These are phyloP conservation scores for Aspergillus ellipticus DNA, from an alignment of 495 filamentous ascomycete genomes.

Conservation along the genomic window DNA sequence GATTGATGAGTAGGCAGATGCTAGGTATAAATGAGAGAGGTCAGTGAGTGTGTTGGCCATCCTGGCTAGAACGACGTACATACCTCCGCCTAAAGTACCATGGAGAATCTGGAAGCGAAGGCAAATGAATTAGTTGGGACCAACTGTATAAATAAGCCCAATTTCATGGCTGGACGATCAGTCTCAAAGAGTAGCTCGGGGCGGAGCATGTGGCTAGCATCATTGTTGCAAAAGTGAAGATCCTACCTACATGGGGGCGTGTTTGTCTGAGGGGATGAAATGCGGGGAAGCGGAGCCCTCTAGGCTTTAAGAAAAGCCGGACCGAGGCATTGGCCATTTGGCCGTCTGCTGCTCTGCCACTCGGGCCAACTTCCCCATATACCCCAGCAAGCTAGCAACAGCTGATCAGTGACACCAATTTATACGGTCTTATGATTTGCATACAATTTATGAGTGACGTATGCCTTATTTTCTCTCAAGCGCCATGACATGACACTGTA, in stretches of 20 bases:
- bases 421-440: background rate
- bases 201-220: background rate
- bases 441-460: no score
- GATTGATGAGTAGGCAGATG: background rate
- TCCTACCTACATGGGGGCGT: background rate
- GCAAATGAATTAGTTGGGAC: background rate
- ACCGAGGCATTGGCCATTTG: constrained; percentile 23
- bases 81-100: background rate
- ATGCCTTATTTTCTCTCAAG: no score
- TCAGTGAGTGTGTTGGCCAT: background rate
- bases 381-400: background rate
- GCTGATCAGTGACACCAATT: background rate
- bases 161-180: background rate
- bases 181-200: background rate
- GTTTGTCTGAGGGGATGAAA: constrained; percentile 13
- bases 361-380: background rate
- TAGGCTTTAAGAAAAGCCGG: constrained; percentile 7
- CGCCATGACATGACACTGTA: no score
- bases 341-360: no score
- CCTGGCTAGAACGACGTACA: background rate
- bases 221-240: no score
- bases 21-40: background rate
- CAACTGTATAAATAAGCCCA: background rate
- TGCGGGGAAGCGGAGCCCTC: constrained; percentile 27
- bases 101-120: background rate